Evolutionary conservation across 164 flowering plant genomes (phyloP), one percentile per base, ranked within the genome.

Genomic region (Vitis rupestris): DNA sequence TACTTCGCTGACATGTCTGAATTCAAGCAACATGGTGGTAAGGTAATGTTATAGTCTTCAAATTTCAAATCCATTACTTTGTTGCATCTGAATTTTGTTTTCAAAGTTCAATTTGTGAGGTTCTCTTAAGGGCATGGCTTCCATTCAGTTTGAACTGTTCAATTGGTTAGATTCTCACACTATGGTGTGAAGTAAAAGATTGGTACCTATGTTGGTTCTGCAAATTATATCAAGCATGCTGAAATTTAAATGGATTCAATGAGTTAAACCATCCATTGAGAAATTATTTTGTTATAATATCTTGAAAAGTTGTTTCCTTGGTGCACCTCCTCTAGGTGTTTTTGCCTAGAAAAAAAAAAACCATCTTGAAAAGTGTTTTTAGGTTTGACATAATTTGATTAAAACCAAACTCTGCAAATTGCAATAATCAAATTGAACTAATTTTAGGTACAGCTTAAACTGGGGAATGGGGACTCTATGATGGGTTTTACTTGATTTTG

Each of bases 1-100:
- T 90, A 91, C 78, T 96, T 96, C 66, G 95, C 91, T 11, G 98
- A 96, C 69, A 83, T 90, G 48, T 59, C 82, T 0, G 99, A 96
- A 79, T 76, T 91, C 51, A 84, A 87, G 82, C 69, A 91, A 72
- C 97, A 96, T 80, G 97, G 97, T 69, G 98, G 98, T 68, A 93
- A 96, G 98, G 98, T 96, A 79, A 44, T 61, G 9, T 17, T 7
- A 49, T 17, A 30, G 13, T 58, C 56, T 10, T 67, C 23, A 29
- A 55, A 29, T 62, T 30, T 37, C 14, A 37, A 29, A 11, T 53
- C 56, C 19, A 37, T 12, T 16, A 14, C 27, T 8, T 6, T 44
- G 51, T 48, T 64, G 4, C 47, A 23, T 50, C 12, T 50, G 10
- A 64, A 50, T 16, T 64, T 3, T n/a, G 1, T 17, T 30, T 61